Evolutionary conservation across 2,329 filamentous ascomycete genomes (phyloP), one percentile per base, ranked within the genome.

Genomic region (Biscogniauxia sp.): DNA sequence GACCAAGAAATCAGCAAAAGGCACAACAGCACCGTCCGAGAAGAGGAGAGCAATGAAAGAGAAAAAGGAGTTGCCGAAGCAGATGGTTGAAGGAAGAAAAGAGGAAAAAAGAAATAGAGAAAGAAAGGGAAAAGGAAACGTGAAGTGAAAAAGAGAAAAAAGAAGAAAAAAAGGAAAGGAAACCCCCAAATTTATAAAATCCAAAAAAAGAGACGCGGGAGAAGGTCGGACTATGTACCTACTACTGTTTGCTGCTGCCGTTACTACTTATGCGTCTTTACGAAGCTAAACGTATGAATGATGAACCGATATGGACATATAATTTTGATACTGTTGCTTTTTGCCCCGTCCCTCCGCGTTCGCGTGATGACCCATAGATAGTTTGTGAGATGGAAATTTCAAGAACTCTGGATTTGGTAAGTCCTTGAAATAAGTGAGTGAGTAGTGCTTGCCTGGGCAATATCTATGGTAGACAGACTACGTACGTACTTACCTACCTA

Each of bases 261-360:
- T n/a, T 45, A 45, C 37, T 45, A 63, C 61, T 63, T 65, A 64
- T 62, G 69, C 51, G 61, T 66, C 62, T 67, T 65, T 64, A 63
- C 63, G 55, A 69, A 73, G 63, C 61, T 65, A 61, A 54, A 71
- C 67, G 66, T 63, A 73, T 70, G 72, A 72, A 72, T 73, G 70
- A 74, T 61, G 70, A 72, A 66, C 72, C 69, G 69, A 69, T 66
- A 70, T 68, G 63, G 71, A 60, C 63, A 52, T 20, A 23, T 32
- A 32, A 32, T 32, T 32, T 32, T 32, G 28, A 13, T 32, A 32
- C 15, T 45, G 11, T n/a, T n/a, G n/a, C n/a, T n/a, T n/a, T 45
- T 45, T 45, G 37, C 37, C 7, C 9, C 28, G 28, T 32, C 23
- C 3, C 28, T 32, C 7, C 1, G 28, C 9, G 28, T 9, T 9